Evolutionary conservation across 1,284 basidiomycete genomes (phyloP).

Genomic region (Apiotrichum montevideense): DNA sequence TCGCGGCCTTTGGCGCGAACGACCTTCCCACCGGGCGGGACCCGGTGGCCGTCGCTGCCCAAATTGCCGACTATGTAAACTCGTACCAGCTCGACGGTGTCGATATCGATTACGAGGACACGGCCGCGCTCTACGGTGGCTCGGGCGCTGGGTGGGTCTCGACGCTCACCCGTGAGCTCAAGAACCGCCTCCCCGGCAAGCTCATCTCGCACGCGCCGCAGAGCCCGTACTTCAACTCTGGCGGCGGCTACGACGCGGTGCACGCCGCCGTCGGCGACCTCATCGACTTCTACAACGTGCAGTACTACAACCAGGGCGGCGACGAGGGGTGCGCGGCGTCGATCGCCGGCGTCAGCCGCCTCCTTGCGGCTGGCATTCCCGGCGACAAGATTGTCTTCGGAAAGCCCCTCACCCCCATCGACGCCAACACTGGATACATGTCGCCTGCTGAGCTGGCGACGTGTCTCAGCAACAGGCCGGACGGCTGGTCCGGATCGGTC

Average conservation of each 20-base stretch:
- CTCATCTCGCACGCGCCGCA: constrained; percentile 31
- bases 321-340: constrained; percentile 1
- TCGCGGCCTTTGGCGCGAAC: constrained; percentile 8
- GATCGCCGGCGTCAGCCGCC: constrained; percentile 35
- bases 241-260: constrained; percentile 36
- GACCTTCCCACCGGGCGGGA: constrained; percentile 19
- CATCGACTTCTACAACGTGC: constrained; percentile 43
- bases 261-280: constrained; percentile 29
- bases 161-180: constrained; percentile 28
- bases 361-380: constrained; percentile 22
- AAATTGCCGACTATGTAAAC: constrained; percentile 44
- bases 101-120: constrained; percentile 50
- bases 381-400: constrained; percentile 45
- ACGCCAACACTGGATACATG: constrained; percentile 1
- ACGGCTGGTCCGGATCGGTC: constrained; percentile 45
- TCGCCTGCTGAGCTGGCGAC: neutral
- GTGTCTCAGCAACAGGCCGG: neutral
- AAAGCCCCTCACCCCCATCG: constrained; percentile 29
- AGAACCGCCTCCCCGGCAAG: constrained; percentile 22
- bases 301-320: constrained; percentile 48
- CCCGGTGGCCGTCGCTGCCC: neutral
- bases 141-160: constrained; percentile 25
- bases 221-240: constrained; percentile 21
- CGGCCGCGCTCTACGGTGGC: constrained; percentile 8
- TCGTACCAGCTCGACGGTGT: constrained; percentile 50